A percentile compares a stretch with the other conserved stretches of the same genome.
These are phyloP conservation scores for Chimonanthus praecox DNA, from an alignment of 164 flowering plant species.

Conservation along the genomic window DNA sequence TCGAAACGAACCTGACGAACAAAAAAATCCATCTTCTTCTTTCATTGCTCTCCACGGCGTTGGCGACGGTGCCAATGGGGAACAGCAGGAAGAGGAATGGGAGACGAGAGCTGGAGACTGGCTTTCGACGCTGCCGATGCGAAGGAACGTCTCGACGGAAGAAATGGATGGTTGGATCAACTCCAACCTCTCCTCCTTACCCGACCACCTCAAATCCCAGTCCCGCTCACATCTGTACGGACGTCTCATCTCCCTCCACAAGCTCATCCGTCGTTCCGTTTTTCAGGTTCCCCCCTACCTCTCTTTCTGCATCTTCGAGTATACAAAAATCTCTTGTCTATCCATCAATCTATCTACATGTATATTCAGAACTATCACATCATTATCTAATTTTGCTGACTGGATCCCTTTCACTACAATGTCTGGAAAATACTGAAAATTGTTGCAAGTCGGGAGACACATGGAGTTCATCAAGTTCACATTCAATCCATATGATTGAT, in stretches of 20 bases:
- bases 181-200: slow-evolving; percentile 31
- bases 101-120: slow-evolving; percentile 44
- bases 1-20: not conserved
- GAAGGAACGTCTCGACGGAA: slow-evolving; percentile 25
- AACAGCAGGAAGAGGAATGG: slow-evolving; percentile 28
- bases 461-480: too few species aligned
- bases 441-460: too few species aligned
- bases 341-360: too few species aligned
- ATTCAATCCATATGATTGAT: too few species aligned
- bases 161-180: slow-evolving; percentile 63
- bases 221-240: slow-evolving; percentile 37
- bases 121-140: slow-evolving; percentile 48
- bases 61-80: not conserved
- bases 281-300: slow-evolving; percentile 15
- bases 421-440: too few species aligned
- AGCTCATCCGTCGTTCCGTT: slow-evolving; percentile 15
- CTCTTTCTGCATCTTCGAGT: not conserved
- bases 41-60: not conserved
- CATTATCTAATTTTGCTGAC: too few species aligned
- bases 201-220: slow-evolving; percentile 34
- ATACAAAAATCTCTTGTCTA: too few species aligned
- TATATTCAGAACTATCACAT: too few species aligned
- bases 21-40: not conserved
- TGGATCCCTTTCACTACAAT: too few species aligned
- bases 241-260: slow-evolving; percentile 30